A percentile compares a stretch with the other conserved stretches of the same genome.
phyloP scores from a whole-genome alignment of 2,329 filamentous ascomycete species.

The Colletotrichum sp. region DNA sequence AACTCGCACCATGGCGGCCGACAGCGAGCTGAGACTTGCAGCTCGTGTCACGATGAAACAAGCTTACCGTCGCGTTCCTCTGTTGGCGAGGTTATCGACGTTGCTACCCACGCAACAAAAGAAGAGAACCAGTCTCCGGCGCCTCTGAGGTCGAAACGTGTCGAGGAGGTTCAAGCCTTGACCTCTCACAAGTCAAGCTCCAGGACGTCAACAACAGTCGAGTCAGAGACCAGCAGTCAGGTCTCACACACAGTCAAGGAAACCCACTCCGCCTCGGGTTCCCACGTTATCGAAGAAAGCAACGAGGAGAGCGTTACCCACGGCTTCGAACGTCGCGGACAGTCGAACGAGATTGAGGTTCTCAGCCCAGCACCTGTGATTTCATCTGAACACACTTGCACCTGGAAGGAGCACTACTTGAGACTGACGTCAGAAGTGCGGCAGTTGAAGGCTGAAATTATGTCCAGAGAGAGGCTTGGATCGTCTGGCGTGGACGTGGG shows the following conservation, averaged over 20 bases:
- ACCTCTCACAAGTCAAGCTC: background rate
- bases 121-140: background rate
- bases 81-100: background rate
- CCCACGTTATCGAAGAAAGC: background rate
- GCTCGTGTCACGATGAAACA: background rate
- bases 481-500: slow-evolving; percentile 19
- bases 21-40: background rate
- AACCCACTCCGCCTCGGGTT: background rate
- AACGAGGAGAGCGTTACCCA: background rate
- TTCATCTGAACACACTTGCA: slow-evolving; percentile 44
- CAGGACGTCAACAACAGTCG: background rate
- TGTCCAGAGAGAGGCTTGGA: slow-evolving; percentile 24
- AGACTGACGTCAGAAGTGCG: slow-evolving; percentile 45
- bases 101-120: background rate
- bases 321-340: too few relatives aligned
- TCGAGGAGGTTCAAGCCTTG: background rate
- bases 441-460: slow-evolving; percentile 43
- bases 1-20: background rate
- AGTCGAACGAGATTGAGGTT: slow-evolving; percentile 23
- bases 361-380: slow-evolving; percentile 38
- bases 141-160: background rate
- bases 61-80: background rate
- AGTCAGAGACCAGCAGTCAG: background rate
- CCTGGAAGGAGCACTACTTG: slow-evolving; percentile 47
- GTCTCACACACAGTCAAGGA: background rate